Base-by-base conservation (phyloP, 495 filamentous ascomycete genomes). In the Aspergillus biplanus region DNA sequence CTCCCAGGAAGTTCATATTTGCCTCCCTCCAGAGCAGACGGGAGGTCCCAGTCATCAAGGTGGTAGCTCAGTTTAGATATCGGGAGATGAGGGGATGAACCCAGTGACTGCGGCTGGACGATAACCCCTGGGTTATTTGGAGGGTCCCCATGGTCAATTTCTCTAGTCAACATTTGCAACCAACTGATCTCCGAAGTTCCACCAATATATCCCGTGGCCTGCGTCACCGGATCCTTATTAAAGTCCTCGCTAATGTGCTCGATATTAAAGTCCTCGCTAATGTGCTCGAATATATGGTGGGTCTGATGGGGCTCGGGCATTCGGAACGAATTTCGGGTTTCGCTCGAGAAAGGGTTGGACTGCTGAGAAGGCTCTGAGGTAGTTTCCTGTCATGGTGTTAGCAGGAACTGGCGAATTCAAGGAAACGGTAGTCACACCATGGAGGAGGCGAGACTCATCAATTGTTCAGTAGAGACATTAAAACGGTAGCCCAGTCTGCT, bases 241-340 rank as follows among this genome's bases (percentile, higher is more conserved):
- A 83, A 81, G 59, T 90, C 88, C 67, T 88, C 83, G 18, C 84
- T 75, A 15, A 87, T 79, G 27, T 79, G 76, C 61, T 87, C 88
- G 21, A 83, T 77, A 64, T 86, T 86, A 35, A 83, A 81, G 59
- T 90, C 88, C 67, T 88, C 83, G 18, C 84, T 75, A 15, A 87
- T 79, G 27, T 79, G 76, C 61, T 87, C 88, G 21, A 83, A 59
- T 4, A 79, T 78, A 35, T 81, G 79, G 7, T 77, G 77, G 12
- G 42, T 48, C 47, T 11, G 32, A 55, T 15, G 27, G 27, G 21
- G 39, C 7, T 21, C n/a, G 18, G 84, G 86, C 46, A 48, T 53
- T 44, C 42, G 56, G 34, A 35, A 32, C 31, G 37, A 31, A 31
- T 13, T 34, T 34, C 11, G 27, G 15, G 6, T 34, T 15, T 54